phyloP scores from a whole-genome alignment of 2,329 filamentous ascomycete genomes.

The Aspergillus sp. region DNA sequence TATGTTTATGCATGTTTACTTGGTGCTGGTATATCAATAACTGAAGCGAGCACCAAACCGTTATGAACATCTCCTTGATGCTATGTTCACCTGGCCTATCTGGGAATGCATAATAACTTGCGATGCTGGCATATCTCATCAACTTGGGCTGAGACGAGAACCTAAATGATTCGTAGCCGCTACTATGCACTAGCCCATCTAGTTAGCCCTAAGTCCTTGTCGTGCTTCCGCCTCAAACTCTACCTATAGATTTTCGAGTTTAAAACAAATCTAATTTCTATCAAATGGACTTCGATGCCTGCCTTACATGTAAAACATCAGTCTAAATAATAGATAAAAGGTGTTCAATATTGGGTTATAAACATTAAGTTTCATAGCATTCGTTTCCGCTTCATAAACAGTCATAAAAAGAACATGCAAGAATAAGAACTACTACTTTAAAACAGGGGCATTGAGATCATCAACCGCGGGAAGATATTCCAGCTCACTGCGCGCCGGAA shows the following conservation, averaged over 20 bases:
- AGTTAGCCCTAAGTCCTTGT: too few species aligned
- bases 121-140: neutral
- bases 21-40: neutral
- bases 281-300: too few species aligned
- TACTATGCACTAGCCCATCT: neutral
- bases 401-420: neutral
- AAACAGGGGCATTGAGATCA: slow-evolving; percentile 16
- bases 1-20: neutral
- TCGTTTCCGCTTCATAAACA: neutral
- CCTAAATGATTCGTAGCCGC: too few species aligned
- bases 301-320: too few species aligned
- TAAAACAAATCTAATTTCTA: too few species aligned
- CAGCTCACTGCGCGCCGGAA: neutral
- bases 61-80: neutral
- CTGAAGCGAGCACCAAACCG: neutral
- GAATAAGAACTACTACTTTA: slow-evolving; percentile 7
- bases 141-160: too few species aligned
- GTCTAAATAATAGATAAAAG: too few species aligned
- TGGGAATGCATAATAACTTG: neutral
- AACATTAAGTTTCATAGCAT: neutral
- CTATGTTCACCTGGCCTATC: neutral
- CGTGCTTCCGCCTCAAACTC: too few species aligned
- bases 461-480: neutral
- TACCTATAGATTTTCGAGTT: too few species aligned
- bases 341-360: neutral